Evolutionary conservation across 2,329 filamentous ascomycete genomes (phyloP), one percentile per base, ranked within the genome.

Genomic region (Hypoxylon sp.): DNA sequence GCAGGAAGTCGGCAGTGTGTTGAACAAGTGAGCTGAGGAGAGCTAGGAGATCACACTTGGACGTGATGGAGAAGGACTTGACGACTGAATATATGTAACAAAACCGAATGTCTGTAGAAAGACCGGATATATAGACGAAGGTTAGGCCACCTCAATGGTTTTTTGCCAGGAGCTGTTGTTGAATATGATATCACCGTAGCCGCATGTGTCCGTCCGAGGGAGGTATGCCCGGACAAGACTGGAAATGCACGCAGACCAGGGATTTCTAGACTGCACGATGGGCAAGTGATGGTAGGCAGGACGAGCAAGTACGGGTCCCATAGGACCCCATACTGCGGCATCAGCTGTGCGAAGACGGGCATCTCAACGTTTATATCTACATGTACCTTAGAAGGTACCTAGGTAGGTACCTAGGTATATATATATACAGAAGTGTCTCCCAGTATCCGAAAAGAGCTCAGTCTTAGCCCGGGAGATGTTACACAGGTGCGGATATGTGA

Each of bases 91-190:
- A n/a, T n/a, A n/a, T n/a, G n/a, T n/a, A n/a, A n/a, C n/a, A n/a
- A n/a, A n/a, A n/a, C n/a, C n/a, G n/a, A n/a, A n/a, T n/a, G n/a
- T n/a, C n/a, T n/a, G n/a, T n/a, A n/a, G n/a, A n/a, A n/a, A n/a
- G n/a, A n/a, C 24, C 52, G 31, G 40, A 35, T 35, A 26, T 37
- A 48, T 46, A 17, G 8, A 46, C 41, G 24, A 42, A 48, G 23
- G 48, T 4, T 15, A 8, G 31, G 5, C 55, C 48, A 48, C 42
- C 35, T 42, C 33, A 41, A 18, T 38, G 55, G 51, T 46, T 38
- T 35, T 45, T 48, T 53, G 13, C 54, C 48, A 64, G 49, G 48
- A 50, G 57, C 48, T 31, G 31, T 40, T 20, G 29, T 37, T 43
- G 43, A 35, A 4, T 8, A 35, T 15, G 15, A 15, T 35, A 17